These are phyloP conservation scores for Candida palmyrensis DNA, from an alignment of 805 yeast genomes.

Conservation along the genomic window DNA sequence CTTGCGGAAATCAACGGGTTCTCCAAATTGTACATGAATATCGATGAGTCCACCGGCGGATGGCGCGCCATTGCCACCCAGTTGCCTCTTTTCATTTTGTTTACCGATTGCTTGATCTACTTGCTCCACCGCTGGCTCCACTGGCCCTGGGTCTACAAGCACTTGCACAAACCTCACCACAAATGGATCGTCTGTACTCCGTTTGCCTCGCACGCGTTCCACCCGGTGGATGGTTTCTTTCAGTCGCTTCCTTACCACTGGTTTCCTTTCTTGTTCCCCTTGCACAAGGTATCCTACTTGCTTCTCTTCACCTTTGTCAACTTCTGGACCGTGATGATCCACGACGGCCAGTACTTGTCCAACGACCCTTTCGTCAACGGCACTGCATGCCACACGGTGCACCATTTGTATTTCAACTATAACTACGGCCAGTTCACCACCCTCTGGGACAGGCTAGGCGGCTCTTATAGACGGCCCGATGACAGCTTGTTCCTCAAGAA, in stretches of 20 bases:
- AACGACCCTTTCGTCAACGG: conserved; percentile 94
- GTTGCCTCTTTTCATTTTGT: conserved; percentile 75
- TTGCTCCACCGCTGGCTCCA: conserved; percentile 89
- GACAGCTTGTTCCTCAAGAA: conserved; percentile 64
- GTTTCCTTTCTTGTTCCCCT: conserved; percentile 87
- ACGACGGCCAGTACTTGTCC: conserved; percentile 93
- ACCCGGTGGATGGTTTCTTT: conserved; percentile 92
- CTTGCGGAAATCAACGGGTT: conserved; percentile 76
- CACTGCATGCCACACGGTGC: conserved; percentile 97
- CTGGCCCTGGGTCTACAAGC: conserved; percentile 85
- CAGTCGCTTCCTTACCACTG: conserved; percentile 93
- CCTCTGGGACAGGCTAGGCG: conserved; percentile 95
- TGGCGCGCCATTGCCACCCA: conserved; percentile 62
- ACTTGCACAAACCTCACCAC: conserved; percentile 94
- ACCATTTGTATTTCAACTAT: conserved; percentile 94
- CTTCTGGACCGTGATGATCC: conserved; percentile 98
- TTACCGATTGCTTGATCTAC: conserved; percentile 92
- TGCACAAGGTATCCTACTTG: conserved; percentile 82
- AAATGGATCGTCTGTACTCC: conserved; percentile 99
- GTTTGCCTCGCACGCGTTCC: conserved; percentile 97
- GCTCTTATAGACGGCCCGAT: conserved; percentile 91
- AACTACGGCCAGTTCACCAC: conserved; percentile 98
- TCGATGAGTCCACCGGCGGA: conserved; percentile 61
- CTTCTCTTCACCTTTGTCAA: conserved; percentile 84
- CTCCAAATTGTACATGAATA: conserved; percentile 68